Conservation (phyloP, 768 basidiomycete genomes). For the Suillus occidentalis region DNA sequence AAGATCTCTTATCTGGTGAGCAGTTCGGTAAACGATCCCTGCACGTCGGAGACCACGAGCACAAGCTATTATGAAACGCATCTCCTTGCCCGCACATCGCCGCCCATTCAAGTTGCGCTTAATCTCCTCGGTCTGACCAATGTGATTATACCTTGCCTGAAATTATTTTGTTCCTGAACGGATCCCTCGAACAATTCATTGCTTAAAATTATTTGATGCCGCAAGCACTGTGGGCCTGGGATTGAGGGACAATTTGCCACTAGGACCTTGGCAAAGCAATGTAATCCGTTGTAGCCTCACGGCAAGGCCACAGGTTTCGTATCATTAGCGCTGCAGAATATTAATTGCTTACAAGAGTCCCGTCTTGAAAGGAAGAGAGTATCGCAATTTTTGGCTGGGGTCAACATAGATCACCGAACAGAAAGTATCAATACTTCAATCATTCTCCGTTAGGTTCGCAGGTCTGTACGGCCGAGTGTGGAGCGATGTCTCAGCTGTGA, state of each 20-base stretch:
- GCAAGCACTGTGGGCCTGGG: background rate
- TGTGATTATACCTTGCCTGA: background rate
- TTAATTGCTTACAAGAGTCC: background rate
- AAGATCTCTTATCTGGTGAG: background rate
- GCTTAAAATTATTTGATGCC: background rate
- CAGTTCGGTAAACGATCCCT: background rate
- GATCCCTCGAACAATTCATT: too few relatives aligned
- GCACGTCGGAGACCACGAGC: background rate
- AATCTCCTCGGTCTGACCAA: background rate
- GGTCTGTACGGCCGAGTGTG: background rate
- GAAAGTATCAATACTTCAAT: background rate
- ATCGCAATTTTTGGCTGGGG: background rate
- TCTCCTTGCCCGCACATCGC: background rate
- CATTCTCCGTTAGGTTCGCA: background rate
- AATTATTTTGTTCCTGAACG: background rate
- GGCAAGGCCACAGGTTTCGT: background rate
- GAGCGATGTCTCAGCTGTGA: background rate
- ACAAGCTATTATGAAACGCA: background rate
- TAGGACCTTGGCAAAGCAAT: background rate
- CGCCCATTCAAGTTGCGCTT: background rate
- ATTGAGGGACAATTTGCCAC: background rate
- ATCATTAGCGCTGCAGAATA: background rate
- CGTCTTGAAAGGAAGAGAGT: background rate
- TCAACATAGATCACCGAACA: background rate
- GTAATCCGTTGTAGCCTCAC: background rate